Conservation (phyloP, 2,329 filamentous ascomycete genomes). For the Ramularia endophylla region DNA sequence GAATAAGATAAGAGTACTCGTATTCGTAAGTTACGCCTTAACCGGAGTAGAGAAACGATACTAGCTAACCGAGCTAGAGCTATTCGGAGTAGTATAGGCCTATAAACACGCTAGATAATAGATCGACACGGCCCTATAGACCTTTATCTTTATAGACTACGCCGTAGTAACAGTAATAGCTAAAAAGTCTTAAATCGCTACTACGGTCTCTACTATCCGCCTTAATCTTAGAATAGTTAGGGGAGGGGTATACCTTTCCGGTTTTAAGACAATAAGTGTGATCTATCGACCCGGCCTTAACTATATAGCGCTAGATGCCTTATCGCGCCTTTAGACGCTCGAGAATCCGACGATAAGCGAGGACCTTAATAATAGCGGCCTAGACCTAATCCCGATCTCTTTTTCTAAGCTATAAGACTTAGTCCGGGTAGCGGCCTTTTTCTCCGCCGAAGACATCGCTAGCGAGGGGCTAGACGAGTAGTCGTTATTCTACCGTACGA, state of each 20-base stretch:
- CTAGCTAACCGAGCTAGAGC: background rate
- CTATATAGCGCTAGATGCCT: background rate
- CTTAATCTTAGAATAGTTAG: background rate
- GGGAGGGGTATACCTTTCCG: background rate
- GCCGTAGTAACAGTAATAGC: background rate
- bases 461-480: too few relatives aligned
- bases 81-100: conserved; percentile 1
- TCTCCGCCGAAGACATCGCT: too few relatives aligned
- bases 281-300: background rate
- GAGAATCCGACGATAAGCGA: background rate
- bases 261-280: background rate
- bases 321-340: background rate
- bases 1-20: background rate
- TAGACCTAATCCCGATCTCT: background rate
- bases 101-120: background rate
- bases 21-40: background rate
- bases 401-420: background rate
- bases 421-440: background rate
- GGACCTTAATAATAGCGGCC: background rate
- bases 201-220: background rate
- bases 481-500: too few relatives aligned
- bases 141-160: conserved; percentile 1
- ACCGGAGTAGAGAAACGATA: background rate
- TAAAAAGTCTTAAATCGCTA: conserved; percentile 3
- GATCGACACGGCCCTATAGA: background rate